These are phyloP conservation scores for Geoglossum glabrum DNA, from an alignment of 495 filamentous ascomycete genomes.

Conservation along the genomic window DNA sequence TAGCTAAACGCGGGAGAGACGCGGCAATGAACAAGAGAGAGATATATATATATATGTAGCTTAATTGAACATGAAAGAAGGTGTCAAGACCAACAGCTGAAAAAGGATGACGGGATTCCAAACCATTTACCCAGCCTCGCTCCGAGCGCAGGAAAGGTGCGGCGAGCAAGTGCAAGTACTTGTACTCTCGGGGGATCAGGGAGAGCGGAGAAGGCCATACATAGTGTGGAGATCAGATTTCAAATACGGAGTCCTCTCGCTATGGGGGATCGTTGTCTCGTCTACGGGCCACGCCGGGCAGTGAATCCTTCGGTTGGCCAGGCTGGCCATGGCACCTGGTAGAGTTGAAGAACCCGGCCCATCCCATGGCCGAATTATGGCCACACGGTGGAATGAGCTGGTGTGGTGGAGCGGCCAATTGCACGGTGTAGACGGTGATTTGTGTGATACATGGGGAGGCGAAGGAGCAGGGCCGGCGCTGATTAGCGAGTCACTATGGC, in stretches of 20 bases:
- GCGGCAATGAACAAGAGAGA: neutral
- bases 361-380: neutral
- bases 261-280: neutral
- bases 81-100: neutral
- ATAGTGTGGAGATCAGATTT: neutral
- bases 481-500: neutral
- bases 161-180: neutral
- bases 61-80: neutral
- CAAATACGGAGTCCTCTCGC: neutral
- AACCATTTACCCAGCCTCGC: neutral
- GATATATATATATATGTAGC: neutral
- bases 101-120: neutral
- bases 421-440: neutral
- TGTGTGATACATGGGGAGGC: neutral
- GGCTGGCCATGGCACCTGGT: neutral
- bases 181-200: neutral
- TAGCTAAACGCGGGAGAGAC: neutral
- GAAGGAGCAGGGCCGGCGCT: neutral
- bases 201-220: neutral
- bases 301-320: neutral
- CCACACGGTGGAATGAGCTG: neutral
- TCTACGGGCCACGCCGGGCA: neutral
- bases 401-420: neutral
- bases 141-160: neutral
- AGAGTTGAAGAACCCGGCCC: neutral